Percentiles rank a stretch among this genome's conserved stretches.
Evolutionary conservation across 352 stramenopile genomes (phyloP).

Genomic region (Globisporangium camurandrum): DNA sequence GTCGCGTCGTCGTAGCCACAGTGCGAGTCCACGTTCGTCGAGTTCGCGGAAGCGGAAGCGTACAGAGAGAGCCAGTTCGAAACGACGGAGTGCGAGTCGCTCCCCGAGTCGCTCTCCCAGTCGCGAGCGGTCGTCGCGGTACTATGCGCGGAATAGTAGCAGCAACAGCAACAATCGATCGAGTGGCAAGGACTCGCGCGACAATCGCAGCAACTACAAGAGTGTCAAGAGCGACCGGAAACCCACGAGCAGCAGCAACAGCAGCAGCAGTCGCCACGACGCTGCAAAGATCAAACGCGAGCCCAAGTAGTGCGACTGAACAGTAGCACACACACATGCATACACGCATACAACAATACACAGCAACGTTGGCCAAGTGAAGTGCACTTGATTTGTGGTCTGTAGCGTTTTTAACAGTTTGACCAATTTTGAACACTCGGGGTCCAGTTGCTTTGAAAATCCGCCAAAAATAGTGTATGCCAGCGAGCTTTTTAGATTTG

Average conservation of each 20-base stretch:
- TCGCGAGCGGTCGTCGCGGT: constrained; percentile 15
- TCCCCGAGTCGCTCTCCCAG: constrained; percentile 41
- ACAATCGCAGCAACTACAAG: constrained; percentile 4
- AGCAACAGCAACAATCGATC: constrained; percentile 8
- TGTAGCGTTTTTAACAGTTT: no score
- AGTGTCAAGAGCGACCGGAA: constrained; percentile 5
- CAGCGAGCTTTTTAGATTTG: no score
- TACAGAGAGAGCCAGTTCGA: constrained; percentile 15
- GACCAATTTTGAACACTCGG: no score
- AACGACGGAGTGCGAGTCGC: constrained; percentile 22
- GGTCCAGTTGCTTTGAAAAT: no score
- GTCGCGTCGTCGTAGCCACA: constrained; percentile 22
- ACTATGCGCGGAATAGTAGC: constrained; percentile 6
- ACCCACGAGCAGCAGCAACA: not conserved
- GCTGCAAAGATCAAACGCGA: constrained; percentile 8
- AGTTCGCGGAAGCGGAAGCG: constrained; percentile 34
- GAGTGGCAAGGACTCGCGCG: constrained; percentile 7
- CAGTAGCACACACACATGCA: no score
- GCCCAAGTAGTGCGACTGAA: not conserved
- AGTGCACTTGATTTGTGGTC: no score
- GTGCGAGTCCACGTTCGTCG: constrained; percentile 22
- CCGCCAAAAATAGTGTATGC: no score
- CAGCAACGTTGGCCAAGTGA: no score
- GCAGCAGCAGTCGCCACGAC: not conserved
- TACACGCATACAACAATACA: no score